Base-by-base conservation (phyloP, 208 protist species). In the Acanthamoeba triangularis region DNA sequence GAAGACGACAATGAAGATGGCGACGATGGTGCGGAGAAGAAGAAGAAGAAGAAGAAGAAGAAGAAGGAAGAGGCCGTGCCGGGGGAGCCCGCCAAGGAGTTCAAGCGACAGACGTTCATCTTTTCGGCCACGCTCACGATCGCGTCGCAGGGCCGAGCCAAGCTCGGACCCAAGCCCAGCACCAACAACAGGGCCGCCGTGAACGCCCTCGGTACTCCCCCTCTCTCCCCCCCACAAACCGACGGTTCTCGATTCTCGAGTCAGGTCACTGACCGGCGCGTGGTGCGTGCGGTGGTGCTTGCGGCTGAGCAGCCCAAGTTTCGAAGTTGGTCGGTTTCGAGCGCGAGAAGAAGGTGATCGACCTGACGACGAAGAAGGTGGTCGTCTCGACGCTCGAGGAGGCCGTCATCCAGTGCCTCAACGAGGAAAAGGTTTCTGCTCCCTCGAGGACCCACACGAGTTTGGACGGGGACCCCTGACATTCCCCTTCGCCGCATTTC, bases 361-460 rank as follows among this genome's bases (percentile, higher is more conserved):
- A 98, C 72, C 82, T 99, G 16, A 96, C 97, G 0, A 96, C 96
- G 30, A 95, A 97, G 35, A 96, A 97, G n/a, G 96, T 96, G 63
- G 97, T 99, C 2, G 99, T 98, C 1, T 90, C 94, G 0, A 98
- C 97, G 82, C 98, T 99, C 67, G 97, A 98, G 72, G 99, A 99
- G 97, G 97, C 98, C 6, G 98, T 98, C 67, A 98, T 99, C 23
- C 96, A 97, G 74, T 99, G 99, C 96, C 96, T 98, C 5, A 96
- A 98, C 0, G 98, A 99, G n/a, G 99, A 99, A 92, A 99, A 99
- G 76, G 76, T 96, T 18, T 54, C 93, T 37, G 25, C 13, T 4
- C 41, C 41, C 41, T 47, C 5, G 41, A 47, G 41, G 5, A 47
- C 41, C 41, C 41, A 6, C 41, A 47, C 41, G 41, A 6, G 5